Percentiles rank a stretch among this genome's conserved stretches.
These are phyloP conservation scores for Metrosideros polymorpha DNA, from an alignment of 441 rosid species.

Conservation along the genomic window DNA sequence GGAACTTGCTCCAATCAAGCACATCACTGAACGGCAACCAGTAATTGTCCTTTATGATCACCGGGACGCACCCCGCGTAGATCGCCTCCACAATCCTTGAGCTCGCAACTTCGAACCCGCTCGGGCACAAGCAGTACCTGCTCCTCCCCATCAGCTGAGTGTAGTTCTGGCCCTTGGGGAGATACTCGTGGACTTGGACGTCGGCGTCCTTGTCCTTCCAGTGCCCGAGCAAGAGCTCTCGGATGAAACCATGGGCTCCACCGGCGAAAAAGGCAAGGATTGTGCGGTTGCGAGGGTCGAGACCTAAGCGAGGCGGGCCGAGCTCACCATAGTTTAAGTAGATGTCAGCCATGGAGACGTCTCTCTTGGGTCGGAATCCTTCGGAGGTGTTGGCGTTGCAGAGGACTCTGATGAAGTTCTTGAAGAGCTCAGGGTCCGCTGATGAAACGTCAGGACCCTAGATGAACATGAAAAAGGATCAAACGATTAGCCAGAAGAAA, in stretches of 20 bases:
- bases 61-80: slow-evolving; percentile 21
- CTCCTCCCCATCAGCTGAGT: slow-evolving; percentile 22
- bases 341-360: slow-evolving; percentile 30
- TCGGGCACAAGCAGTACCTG: slow-evolving; percentile 50
- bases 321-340: slow-evolving; percentile 8
- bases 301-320: background rate
- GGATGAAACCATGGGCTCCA: slow-evolving; percentile 26
- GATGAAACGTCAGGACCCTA: slow-evolving; percentile 32
- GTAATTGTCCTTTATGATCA: slow-evolving; percentile 8
- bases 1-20: slow-evolving; percentile 11
- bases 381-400: slow-evolving; percentile 43
- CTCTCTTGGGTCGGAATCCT: slow-evolving; percentile 34
- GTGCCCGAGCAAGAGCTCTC: slow-evolving; percentile 17
- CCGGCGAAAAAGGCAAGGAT: slow-evolving; percentile 51
- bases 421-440: slow-evolving; percentile 22
- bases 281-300: slow-evolving; percentile 16
- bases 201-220: slow-evolving; percentile 36
- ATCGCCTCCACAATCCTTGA: slow-evolving; percentile 24
- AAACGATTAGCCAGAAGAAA: background rate
- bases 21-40: slow-evolving; percentile 9
- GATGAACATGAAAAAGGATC: background rate
- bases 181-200: slow-evolving; percentile 29
- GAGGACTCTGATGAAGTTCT: slow-evolving; percentile 30
- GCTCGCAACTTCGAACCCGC: slow-evolving; percentile 55
- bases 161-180: slow-evolving; percentile 18